Evolutionary conservation across 164 flowering plant species (phyloP), one percentile per base, ranked within the genome.

Genomic region (Kingdonia uniflora): DNA sequence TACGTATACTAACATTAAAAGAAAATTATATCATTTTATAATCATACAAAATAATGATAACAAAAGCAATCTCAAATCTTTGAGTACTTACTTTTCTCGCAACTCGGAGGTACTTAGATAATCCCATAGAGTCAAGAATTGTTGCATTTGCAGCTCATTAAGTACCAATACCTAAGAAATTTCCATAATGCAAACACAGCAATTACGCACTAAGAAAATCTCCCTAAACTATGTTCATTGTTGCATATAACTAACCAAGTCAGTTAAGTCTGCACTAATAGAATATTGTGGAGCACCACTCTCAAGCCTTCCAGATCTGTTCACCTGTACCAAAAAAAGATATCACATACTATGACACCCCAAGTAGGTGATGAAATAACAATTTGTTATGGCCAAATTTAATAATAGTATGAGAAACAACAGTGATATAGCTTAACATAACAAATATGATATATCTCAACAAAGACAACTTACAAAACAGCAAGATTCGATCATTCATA

Each of bases 221-320:
- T 8, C 35, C 4, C 8, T 4, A 29, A 8, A 29, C 35, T 8
- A 29, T 3, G 8, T 29, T 29, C 35, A 29, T 29, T 29, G 35
- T 29, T 29, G 35, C 35, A 29, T 29, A 8, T 29, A 4, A 29
- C 86, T 23, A 60, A 91, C 97, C 95, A 87, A 42, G 44, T 49
- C 23, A 35, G 69, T 52, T 40, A 81, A 41, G 54, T 83, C 84
- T 22, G 88, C 80, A 48, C 29, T 63, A 54, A 87, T 53, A 19
- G 80, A 76, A 67, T 80, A 85, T 42, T 85, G 95, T 16, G 96
- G 88, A 54, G 62, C 70, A 62, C 81, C 85, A 58, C 59, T 63
- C 65, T 81, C 82, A 64, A 81, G 71, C 67, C 69, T 73, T 40
- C 87, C 96, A 35, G 86, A 74, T 63, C 76, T 77, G 66, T 76